These are phyloP conservation scores for Lipomyces mesembrius DNA, from an alignment of 805 yeast genomes.

Conservation along the genomic window DNA sequence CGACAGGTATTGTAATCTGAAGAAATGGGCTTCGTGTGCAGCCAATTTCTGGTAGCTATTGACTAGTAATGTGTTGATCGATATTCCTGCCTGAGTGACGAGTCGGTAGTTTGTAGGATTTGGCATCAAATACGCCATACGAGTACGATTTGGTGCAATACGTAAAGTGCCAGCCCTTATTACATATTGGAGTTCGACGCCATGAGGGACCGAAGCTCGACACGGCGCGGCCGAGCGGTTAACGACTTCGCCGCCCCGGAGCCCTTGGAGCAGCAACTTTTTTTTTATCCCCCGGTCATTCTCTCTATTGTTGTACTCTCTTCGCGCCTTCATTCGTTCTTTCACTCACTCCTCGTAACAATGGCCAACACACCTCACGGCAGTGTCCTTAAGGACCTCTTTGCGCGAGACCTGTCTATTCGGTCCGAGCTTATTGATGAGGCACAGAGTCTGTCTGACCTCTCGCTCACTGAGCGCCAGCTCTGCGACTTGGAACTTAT, in stretches of 20 bases:
- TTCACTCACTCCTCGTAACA: background rate
- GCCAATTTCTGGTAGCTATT: too few species aligned
- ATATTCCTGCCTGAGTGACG: too few species aligned
- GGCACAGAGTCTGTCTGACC: slow-evolving; percentile 53
- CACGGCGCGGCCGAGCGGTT: background rate
- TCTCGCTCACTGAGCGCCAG: slow-evolving; percentile 78
- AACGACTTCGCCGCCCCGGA: background rate
- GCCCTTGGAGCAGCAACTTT: background rate
- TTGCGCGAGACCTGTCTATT: slow-evolving; percentile 75
- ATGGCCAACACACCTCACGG: slow-evolving; percentile 80
- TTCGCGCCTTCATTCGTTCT: background rate
- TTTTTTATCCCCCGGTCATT: background rate
- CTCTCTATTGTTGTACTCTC: background rate
- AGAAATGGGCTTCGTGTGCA: too few species aligned
- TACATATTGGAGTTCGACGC: background rate
- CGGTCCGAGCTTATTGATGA: slow-evolving; percentile 62
- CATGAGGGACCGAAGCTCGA: background rate
- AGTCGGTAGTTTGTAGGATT: background rate
- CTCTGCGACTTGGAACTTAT: slow-evolving; percentile 91
- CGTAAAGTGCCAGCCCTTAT: too few species aligned
- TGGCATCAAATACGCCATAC: background rate
- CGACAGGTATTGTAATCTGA: too few species aligned
- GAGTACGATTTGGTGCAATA: too few species aligned
- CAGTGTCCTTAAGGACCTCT: slow-evolving; percentile 82
- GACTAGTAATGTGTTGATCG: too few species aligned